These are phyloP conservation scores for Cucumis sativus DNA, from an alignment of 306 rosid species.

Conservation along the genomic window Cucumber_9930_V3 NC_026655.2:6822001-6822500, in stretches of 20 bases:
- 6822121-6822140: neutral
- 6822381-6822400: neutral
- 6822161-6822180: neutral
- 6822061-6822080: no score
- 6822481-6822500: no score
- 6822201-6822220: neutral
- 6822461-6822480: neutral
- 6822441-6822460: neutral
- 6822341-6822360: neutral
- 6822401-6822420: neutral
- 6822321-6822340: neutral
- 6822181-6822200: neutral
- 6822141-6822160: neutral
- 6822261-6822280: neutral
- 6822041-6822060: neutral
- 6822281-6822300: no score
- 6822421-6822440: neutral
- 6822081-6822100: neutral
- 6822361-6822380: neutral
- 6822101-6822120: no score
- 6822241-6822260: neutral
- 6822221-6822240: neutral
- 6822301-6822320: no score
- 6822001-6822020: neutral
- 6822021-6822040: neutral